Base-by-base conservation (phyloP, 805 yeast genomes). In the Suhomyces canberraensis region DNA sequence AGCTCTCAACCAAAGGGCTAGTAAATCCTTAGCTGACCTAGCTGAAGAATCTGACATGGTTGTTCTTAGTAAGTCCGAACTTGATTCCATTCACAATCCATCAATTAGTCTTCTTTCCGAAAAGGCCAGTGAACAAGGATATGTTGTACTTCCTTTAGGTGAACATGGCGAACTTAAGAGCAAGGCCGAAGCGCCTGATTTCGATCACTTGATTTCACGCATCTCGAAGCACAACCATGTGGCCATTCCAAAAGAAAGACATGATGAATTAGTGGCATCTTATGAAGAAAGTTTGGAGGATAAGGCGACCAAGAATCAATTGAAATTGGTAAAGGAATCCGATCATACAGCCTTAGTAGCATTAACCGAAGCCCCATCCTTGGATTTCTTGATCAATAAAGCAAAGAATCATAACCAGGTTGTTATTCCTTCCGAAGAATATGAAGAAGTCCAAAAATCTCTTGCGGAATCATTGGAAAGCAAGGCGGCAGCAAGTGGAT, bases 231-330 rank as follows among this genome's bases (percentile, higher is more conserved):
- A 32, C 16, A 16, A 25, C 14, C 36, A 34, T 20, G 32, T 38
- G 11, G 38, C 35, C 4, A 32, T 38, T 29, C 40, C 41, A 1
- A 47, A 49, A n/a, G 37, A 56, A 2, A 41, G 43, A 6, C 44
- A 46, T 20, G 51, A 45, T 16, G 54, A 51, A 25, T 50, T 47
- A 31, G 44, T 28, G n/a, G 14, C 11, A 4, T 34, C 37, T 9
- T 34, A 27, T n/a, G 21, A 28, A 8, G 32, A 44, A 14, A 11
- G 28, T 2, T 26, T 46, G 7, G 32, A 35, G 2, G 41, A 35
- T 1, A 40, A 30, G 21, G 50, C 48, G 9, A 37, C 34, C 2
- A 38, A 32, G 6, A 20, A 32, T 11, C 48, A 49, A 3, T 36
- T 47, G 29, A 44, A 39, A 3, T 36, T 41, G 3, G 14, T 52